Evolutionary conservation across 495 filamentous ascomycete genomes (phyloP).

Genomic region (Pyrenopolyporus hunteri): DNA sequence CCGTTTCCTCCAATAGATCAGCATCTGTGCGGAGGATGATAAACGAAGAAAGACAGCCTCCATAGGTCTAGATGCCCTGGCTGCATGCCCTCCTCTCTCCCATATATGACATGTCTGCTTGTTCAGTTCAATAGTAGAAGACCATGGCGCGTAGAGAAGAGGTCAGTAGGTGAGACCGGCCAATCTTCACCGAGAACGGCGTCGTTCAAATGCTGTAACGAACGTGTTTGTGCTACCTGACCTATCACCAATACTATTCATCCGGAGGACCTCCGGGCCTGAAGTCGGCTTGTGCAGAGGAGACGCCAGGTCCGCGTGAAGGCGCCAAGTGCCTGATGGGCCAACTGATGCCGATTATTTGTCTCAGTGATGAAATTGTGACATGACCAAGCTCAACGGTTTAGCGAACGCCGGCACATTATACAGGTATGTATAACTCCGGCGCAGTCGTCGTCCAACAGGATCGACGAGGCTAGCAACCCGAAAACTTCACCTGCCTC

Average conservation of each 20-base stretch:
- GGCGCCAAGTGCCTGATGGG: constrained; percentile 2
- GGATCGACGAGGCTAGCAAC: constrained; percentile 28
- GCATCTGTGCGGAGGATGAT: constrained; percentile 19
- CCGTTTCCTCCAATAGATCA: constrained; percentile 16
- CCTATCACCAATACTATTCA: constrained; percentile 25
- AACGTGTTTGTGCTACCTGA: constrained; percentile 33
- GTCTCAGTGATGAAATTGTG: constrained; percentile 29
- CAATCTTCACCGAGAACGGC: constrained; percentile 36
- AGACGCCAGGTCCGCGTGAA: constrained; percentile 11
- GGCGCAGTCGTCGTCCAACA: constrained; percentile 14
- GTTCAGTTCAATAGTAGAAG: constrained; percentile 22
- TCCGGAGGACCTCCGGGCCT: constrained; percentile 13
- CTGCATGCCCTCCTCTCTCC: constrained; percentile 16
- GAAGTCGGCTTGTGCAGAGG: constrained; percentile 10
- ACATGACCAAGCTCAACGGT: constrained; percentile 19
- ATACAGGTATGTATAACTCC: constrained; percentile 21
- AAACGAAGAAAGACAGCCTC: constrained; percentile 18
- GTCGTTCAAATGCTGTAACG: constrained; percentile 23
- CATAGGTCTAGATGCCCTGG: constrained; percentile 16
- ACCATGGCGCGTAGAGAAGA: constrained; percentile 25
- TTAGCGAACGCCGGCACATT: constrained; percentile 11
- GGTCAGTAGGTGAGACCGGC: constrained; percentile 35
- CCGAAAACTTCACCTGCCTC: constrained; percentile 22
- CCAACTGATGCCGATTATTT: constrained; percentile 19
- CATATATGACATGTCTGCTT: constrained; percentile 18